A percentile compares a stretch with the other conserved stretches of the same genome.
phyloP scores from a whole-genome alignment of 2,329 filamentous ascomycete genomes.

The Alternaria alternata region DNA sequence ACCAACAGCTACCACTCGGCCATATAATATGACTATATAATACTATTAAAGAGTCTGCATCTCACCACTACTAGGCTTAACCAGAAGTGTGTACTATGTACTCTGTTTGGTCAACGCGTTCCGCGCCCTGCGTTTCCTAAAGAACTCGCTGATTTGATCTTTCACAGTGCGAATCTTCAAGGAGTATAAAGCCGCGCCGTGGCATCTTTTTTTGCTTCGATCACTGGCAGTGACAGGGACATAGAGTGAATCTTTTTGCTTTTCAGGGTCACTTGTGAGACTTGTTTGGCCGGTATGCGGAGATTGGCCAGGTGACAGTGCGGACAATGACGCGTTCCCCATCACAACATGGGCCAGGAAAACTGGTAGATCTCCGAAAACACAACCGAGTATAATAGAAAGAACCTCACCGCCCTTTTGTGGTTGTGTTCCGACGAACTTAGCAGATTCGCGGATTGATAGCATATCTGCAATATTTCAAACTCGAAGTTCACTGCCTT shows the following conservation, averaged over 20 bases:
- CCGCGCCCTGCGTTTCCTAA: not conserved
- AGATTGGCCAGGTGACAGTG: slow-evolving; percentile 4
- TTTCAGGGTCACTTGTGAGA: not conserved
- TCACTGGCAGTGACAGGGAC: not conserved
- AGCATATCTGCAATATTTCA: too few species aligned
- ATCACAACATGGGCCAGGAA: not conserved
- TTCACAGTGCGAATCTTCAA: not conserved
- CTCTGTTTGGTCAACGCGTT: not conserved
- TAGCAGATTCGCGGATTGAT: not conserved
- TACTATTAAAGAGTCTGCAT: not conserved
- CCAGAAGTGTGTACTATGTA: slow-evolving; percentile 1
- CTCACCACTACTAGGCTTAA: not conserved
- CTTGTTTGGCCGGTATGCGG: not conserved
- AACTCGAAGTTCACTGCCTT: not conserved
- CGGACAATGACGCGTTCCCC: not conserved
- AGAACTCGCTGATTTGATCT: not conserved
- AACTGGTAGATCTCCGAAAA: not conserved
- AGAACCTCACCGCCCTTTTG: too few species aligned
- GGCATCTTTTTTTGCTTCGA: slow-evolving; percentile 3
- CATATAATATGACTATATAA: not conserved
- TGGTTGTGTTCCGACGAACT: not conserved
- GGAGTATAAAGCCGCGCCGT: not conserved
- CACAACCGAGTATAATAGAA: not conserved
- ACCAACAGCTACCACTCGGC: not conserved
- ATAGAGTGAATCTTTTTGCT: not conserved